Conservation (phyloP, 208 protist species). For the Trypanosomatidae sp. region DNA sequence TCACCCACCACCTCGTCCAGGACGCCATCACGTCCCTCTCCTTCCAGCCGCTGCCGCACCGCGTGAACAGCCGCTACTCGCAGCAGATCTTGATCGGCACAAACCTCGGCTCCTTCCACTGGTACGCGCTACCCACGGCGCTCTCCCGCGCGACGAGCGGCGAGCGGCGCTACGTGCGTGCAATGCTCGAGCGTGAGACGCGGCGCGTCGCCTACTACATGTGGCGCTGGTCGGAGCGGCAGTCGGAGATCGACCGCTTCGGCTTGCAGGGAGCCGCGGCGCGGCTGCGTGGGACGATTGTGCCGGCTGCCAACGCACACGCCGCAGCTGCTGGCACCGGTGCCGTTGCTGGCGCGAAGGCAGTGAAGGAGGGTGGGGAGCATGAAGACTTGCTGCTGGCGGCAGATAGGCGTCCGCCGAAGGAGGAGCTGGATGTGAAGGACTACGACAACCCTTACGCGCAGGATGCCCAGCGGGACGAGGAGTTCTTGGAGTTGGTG, state of each 20-base stretch:
- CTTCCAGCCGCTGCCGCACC: constrained; percentile 79
- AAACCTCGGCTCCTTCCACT: constrained; percentile 85
- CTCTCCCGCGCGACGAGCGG: constrained; percentile 78
- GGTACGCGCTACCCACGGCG: constrained; percentile 80
- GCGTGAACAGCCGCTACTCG: constrained; percentile 44
- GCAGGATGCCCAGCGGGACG: constrained; percentile 58
- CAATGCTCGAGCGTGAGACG: constrained; percentile 89
- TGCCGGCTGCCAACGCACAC: too few species aligned
- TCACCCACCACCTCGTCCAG: constrained; percentile 88
- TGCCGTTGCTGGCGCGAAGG: too few species aligned
- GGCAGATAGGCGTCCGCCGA: constrained; percentile 11
- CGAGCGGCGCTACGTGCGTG: constrained; percentile 75
- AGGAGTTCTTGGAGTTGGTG: constrained; percentile 72
- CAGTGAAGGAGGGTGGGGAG: constrained; percentile 4
- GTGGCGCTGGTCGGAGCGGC: constrained; percentile 82
- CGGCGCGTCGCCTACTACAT: constrained; percentile 83
- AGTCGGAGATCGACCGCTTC: constrained; percentile 78
- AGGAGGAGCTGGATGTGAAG: constrained; percentile 18
- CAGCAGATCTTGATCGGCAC: constrained; percentile 90
- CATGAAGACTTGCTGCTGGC: constrained; percentile 13
- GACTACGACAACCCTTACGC: constrained; percentile 64
- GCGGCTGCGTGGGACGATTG: constrained; percentile 29
- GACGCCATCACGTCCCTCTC: constrained; percentile 86
- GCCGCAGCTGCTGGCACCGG: too few species aligned
- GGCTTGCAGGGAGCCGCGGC: constrained; percentile 37